Conservation (phyloP, 192 early-diverging fungal species). For the Coemansia umbellata region DNA sequence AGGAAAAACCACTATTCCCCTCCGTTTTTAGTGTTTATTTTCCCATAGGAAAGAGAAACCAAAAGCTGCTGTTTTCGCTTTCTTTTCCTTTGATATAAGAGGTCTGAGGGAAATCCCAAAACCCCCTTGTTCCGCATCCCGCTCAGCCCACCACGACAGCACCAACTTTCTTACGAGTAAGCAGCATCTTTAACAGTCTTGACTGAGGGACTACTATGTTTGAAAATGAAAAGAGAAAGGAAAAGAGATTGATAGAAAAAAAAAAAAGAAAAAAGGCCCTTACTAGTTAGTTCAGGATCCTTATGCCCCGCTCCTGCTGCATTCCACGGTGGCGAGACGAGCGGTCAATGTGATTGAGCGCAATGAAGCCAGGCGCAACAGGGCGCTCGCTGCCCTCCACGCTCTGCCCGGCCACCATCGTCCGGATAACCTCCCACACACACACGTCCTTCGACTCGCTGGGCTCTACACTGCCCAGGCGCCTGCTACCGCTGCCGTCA, state of each 20-base stretch:
- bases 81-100: no score
- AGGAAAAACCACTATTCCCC: no score
- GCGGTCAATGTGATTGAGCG: constrained; percentile 33
- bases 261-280: background rate
- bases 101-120: no score
- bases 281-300: constrained; percentile 23
- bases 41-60: no score
- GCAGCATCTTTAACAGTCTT: no score
- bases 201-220: no score
- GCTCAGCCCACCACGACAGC: no score
- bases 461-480: background rate
- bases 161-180: no score
- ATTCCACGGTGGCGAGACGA: constrained; percentile 25
- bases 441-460: constrained; percentile 5
- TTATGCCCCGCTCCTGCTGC: constrained; percentile 30
- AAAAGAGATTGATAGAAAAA: background rate
- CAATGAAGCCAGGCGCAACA: constrained; percentile 17
- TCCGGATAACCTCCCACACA: constrained; percentile 31
- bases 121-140: no score
- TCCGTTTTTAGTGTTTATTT: no score
- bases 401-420: constrained; percentile 2
- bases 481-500: background rate
- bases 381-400: background rate
- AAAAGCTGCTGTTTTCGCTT: no score
- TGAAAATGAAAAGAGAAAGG: background rate